Evolutionary conservation across 1,139 yeast species (phyloP), one percentile per base, ranked within the genome.

Genomic region (Magnusiomyces magnusii): DNA sequence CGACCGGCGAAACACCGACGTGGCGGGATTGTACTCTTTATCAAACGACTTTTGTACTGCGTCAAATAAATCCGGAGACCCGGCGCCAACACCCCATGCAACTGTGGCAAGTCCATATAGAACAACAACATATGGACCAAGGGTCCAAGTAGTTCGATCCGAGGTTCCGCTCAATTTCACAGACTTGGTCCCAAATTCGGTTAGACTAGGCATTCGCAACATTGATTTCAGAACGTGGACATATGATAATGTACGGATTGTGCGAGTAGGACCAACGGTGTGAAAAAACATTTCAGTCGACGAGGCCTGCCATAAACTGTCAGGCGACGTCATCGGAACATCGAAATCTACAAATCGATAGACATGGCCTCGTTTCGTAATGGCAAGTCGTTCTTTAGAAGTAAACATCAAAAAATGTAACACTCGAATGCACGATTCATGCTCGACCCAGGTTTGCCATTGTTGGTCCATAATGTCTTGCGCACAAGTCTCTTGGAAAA

Each of bases 371-470:
- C 41, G 62, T 56, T 3, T 66, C 62, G 21, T 61, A 47, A 39
- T 56, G 53, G 31, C 62, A 52, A 25, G 57, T 60, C 42, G 64
- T 54, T 34, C 44, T 51, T 54, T 64, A 61, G 41, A 64, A 59
- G 51, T 64, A 64, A 15, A 65, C 66, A 53, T 64, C 1, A 71
- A 64, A 57, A 67, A 65, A 59, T 65, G 67, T 3, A 65, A 62
- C 1, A 70, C 59, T 23, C 75, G 68, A 57, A 70, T 70, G 53
- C 67, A 61, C 19, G 69, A 58, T 58, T 73, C 76, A 53, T 67
- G 64, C 21, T 62, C 56, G 21, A 67, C 64, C 75, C 76, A 73
- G 49, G 70, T 71, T 39, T 59, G 63, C 75, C 76, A 73, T 47
- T 39, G 44, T 17, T 39, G 56, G 51, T 50, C 39, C 24, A 17